Evolutionary conservation across 2,329 filamentous ascomycete genomes (phyloP).

Genomic region (Trichoderma endophyticum): DNA sequence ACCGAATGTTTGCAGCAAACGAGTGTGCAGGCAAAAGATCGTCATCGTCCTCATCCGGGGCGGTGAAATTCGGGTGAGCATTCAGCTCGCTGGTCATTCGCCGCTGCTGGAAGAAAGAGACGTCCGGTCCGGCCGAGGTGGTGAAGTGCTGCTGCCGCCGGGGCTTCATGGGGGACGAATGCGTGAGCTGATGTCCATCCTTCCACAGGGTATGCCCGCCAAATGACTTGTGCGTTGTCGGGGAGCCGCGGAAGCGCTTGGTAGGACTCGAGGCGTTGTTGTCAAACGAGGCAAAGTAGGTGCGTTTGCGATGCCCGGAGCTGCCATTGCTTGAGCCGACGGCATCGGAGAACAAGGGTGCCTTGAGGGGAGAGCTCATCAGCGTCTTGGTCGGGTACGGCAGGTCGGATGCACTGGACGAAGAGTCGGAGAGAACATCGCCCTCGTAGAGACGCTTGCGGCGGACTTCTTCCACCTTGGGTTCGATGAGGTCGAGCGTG

Average conservation of each 20-base stretch:
- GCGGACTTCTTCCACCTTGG: conserved; percentile 74
- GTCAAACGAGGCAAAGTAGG: conserved; percentile 58
- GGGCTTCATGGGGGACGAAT: conserved; percentile 83
- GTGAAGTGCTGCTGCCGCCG: conserved; percentile 73
- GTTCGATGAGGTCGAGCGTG: conserved; percentile 80
- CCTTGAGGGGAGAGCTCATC: conserved; percentile 82
- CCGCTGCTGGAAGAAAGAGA: conserved; percentile 74
- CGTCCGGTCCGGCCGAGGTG: conserved; percentile 64
- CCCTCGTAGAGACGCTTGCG: conserved; percentile 66
- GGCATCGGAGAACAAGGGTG: conserved; percentile 80
- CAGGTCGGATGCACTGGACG: conserved; percentile 76
- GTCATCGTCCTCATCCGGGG: conserved; percentile 76
- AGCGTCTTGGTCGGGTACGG: conserved; percentile 65
- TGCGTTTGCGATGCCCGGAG: conserved; percentile 63
- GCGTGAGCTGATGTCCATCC: conserved; percentile 65
- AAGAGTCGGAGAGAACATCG: conserved; percentile 82
- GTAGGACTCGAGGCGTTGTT: conserved; percentile 53
- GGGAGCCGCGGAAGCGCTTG: conserved; percentile 66
- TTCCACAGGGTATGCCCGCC: conserved; percentile 66
- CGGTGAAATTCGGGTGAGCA: conserved; percentile 57
- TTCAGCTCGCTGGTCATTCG: conserved; percentile 61
- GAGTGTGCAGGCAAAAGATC: conserved; percentile 74
- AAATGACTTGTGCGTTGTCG: conserved; percentile 58
- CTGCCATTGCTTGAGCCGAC: conserved; percentile 68
- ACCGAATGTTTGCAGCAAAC: conserved; percentile 62